A percentile compares a stretch with the other conserved stretches of the same genome.
Conservation (phyloP, 257 asterid species). For the Solanum gandarillasii region DNA sequence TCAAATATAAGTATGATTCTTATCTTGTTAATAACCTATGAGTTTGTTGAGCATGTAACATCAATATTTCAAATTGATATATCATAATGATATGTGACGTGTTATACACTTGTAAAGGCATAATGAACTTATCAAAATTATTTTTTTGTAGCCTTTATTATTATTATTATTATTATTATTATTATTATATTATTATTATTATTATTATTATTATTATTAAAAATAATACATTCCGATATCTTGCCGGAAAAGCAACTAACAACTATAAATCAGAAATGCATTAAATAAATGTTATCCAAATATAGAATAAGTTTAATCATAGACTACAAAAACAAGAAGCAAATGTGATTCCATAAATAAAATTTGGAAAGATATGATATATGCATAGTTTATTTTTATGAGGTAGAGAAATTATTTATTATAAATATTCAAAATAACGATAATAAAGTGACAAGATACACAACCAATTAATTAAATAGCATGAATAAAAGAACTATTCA, state of each 20-base stretch:
- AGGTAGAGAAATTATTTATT: neutral
- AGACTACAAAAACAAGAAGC: neutral
- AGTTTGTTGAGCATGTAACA: neutral
- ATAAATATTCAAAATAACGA: neutral
- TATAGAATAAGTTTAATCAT: neutral
- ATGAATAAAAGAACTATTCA: neutral
- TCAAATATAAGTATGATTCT: neutral
- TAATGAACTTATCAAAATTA: neutral
- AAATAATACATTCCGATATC: neutral
- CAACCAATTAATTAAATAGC: neutral
- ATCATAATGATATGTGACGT: neutral
- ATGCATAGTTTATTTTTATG: neutral
- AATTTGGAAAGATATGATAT: accelerated
- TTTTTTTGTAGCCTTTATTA: neutral
- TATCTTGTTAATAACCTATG: neutral
- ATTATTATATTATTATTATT: neutral
- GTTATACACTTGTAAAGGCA: neutral
- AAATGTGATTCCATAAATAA: neutral
- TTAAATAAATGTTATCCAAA: neutral
- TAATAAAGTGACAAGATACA: neutral
- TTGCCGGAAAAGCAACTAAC: neutral
- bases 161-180: no score
- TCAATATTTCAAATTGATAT: neutral
- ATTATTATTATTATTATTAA: neutral
- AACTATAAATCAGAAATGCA: neutral